Base-by-base conservation (phyloP, 2,329 filamentous ascomycete species). In the Alternaria panax region DNA sequence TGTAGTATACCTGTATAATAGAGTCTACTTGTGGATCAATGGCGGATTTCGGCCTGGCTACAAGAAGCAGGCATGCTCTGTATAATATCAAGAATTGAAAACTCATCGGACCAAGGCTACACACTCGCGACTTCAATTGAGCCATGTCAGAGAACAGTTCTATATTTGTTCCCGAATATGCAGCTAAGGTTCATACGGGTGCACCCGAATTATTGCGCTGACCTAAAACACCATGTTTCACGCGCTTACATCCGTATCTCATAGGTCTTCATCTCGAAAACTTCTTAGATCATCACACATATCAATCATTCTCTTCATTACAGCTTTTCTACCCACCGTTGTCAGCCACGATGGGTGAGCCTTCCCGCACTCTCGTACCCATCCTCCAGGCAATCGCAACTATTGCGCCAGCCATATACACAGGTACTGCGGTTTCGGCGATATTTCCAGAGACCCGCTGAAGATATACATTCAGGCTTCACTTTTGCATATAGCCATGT, bases 401-500 rank as follows among this genome's bases (percentile, higher is more conserved):
- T 8, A 67, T 64, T 14, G 65, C 69, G 6, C 70, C 69, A 22
- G 66, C 69, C 7, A 51, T 75, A 12, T 74, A 73, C 43, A 70
- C 63, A 40, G 70, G 70, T 68, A 66, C 3, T 14, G 2, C 7
- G 4, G 2, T 4, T 1, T 30, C 18, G 20, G 18, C 6, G 11
- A 12, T 18, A n/a, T 3, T 0, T 24, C 2, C 25, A 51, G n/a
- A 27, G 20, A 22, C 14, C 3, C 25, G 18, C n/a, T 27, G 1
- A 51, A 20, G 7, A 30, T 50, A 28, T 38, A 1, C 7, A 8
- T 12, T 16, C 32, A 73, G 71, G 70, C 30, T 64, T 74, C n/a
- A 70, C 65, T 11, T 75, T 73, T 24, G 64, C 69, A n/a, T 76
- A 79, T 62, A 75, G 68, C 52, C 63, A 74, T 58, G 74, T 77